Percentiles rank a stretch among this genome's conserved stretches.
Conservation (phyloP, 495 filamentous ascomycete species). For the Trichoderma virens region DNA sequence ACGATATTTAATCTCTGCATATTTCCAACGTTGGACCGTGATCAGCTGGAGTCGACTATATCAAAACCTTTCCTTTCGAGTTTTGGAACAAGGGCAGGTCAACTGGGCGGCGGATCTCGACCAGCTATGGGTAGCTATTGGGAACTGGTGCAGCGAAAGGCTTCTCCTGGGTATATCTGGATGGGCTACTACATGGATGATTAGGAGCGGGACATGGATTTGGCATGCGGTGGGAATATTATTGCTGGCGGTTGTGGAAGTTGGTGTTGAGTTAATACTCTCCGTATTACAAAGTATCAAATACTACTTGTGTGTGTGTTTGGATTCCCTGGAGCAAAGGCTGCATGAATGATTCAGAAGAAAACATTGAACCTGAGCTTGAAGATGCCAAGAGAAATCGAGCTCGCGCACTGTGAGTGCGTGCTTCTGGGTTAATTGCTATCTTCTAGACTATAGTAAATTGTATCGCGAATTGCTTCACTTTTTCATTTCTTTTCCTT, state of each 20-base stretch:
- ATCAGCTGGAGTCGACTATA: neutral
- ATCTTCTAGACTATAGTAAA: neutral
- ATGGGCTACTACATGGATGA: neutral
- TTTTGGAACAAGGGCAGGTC: neutral
- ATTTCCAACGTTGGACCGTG: neutral
- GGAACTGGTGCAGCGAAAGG: neutral
- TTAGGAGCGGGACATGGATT: neutral
- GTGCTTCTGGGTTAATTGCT: too few species aligned
- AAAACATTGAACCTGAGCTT: too few species aligned
- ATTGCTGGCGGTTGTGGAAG: neutral
- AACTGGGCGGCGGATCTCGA: neutral
- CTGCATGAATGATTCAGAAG: too few species aligned
- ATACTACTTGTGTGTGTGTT: neutral
- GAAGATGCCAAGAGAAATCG: too few species aligned
- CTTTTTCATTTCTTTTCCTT: too few species aligned
- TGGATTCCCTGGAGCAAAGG: constrained; percentile 1
- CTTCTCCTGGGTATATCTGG: neutral
- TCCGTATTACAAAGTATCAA: neutral
- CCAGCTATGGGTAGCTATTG: neutral
- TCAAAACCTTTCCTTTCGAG: neutral
- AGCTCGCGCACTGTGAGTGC: too few species aligned
- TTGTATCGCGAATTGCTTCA: neutral
- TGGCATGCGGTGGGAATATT: neutral
- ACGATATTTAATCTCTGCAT: too few species aligned
- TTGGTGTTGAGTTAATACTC: neutral